phyloP scores from a whole-genome alignment of 1,139 yeast genomes.

The Kluyveromyces marxianus region DNA sequence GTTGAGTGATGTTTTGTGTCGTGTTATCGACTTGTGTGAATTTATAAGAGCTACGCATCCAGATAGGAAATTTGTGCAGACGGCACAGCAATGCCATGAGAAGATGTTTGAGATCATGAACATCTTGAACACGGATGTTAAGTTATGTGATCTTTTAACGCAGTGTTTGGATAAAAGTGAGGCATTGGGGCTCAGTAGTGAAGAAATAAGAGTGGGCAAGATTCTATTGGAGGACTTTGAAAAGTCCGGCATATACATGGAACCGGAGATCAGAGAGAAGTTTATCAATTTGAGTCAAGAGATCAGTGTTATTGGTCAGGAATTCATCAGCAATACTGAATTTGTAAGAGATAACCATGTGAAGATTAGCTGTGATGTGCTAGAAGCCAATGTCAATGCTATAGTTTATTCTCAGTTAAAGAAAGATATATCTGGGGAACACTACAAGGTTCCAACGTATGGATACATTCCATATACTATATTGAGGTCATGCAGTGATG shows the following conservation, averaged over 20 bases:
- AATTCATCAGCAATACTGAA: conserved; percentile 43
- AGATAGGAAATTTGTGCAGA: conserved; percentile 55
- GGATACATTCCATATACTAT: conserved; percentile 65
- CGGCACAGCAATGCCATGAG: conserved; percentile 87
- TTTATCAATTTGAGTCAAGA: conserved; percentile 77
- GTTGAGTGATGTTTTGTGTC: conserved; percentile 78
- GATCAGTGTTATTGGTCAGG: conserved; percentile 77
- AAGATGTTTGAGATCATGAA: conserved; percentile 92
- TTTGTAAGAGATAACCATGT: conserved; percentile 15
- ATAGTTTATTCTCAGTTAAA: conserved; percentile 24
- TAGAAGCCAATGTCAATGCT: conserved; percentile 19
- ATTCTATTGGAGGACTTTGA: conserved; percentile 79
- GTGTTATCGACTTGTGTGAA: conserved; percentile 91
- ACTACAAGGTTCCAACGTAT: conserved; percentile 53
- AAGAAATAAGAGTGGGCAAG: conserved; percentile 78
- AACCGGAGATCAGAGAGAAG: conserved; percentile 50
- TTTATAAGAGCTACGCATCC: conserved; percentile 90
- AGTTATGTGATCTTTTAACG: conserved; percentile 53
- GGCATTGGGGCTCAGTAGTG: conserved; percentile 41
- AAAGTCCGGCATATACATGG: conserved; percentile 82
- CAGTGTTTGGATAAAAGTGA: conserved; percentile 44
- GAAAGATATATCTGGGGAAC: conserved; percentile 25
- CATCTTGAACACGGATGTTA: conserved; percentile 76
- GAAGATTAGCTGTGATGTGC: conserved; percentile 13
- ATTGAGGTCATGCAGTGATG: conserved; percentile 51